Conservation (phyloP, 1,139 yeast genomes). For the Kodamaea derodonti region DNA sequence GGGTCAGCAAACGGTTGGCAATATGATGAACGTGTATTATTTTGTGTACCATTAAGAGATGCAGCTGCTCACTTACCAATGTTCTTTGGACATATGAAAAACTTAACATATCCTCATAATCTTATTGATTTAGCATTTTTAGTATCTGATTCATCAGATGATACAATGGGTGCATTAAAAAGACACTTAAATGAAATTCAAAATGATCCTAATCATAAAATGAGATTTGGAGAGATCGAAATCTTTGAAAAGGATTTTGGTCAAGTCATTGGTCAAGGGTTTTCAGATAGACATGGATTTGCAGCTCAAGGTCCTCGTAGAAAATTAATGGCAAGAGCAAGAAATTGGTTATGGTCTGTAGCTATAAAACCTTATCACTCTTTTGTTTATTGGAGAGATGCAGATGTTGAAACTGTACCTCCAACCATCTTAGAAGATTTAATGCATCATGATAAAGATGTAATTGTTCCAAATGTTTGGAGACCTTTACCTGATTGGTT, state of each 20-base stretch:
- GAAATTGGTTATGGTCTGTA: conserved; percentile 52
- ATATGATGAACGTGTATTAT: conserved; percentile 48
- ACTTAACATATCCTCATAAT: conserved; percentile 55
- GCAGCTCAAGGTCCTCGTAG: conserved; percentile 55
- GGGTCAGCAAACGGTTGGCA: conserved; percentile 54
- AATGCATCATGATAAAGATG: conserved; percentile 52
- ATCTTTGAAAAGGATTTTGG: conserved; percentile 53
- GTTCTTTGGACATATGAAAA: conserved; percentile 56
- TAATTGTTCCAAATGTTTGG: conserved; percentile 83
- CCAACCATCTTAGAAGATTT: conserved; percentile 49
- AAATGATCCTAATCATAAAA: conserved; percentile 33
- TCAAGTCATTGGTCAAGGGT: conserved; percentile 50
- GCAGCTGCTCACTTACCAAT: conserved; percentile 62
- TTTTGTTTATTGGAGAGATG: conserved; percentile 54
- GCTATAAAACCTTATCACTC: conserved; percentile 52
- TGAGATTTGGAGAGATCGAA: conserved; percentile 55
- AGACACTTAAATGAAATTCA: conserved; percentile 43
- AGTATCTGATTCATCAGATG: conserved; percentile 56
- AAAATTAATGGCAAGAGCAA: conserved; percentile 52
- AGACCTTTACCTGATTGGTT: conserved; percentile 88
- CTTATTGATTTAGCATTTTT: conserved; percentile 56
- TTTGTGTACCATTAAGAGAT: conserved; percentile 59
- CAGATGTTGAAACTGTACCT: conserved; percentile 52
- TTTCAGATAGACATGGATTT: conserved; percentile 51
- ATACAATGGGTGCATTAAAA: conserved; percentile 49